phyloP scores from a whole-genome alignment of 2,329 filamentous ascomycete species.

The Bisporella sp. region DNA sequence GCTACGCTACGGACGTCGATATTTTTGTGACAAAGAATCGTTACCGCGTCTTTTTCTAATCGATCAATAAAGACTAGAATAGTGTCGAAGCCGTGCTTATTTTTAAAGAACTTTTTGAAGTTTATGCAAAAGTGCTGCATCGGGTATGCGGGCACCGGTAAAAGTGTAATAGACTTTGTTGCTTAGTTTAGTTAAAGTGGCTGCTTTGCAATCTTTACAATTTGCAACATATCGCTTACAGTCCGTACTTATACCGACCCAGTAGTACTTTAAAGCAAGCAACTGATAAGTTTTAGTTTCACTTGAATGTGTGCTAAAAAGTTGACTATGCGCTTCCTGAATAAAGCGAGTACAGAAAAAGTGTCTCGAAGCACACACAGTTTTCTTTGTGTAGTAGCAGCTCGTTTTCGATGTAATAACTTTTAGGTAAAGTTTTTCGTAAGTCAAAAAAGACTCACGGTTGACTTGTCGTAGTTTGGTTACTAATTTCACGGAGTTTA shows the following conservation, averaged over 20 bases:
- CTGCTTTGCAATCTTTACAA: background rate
- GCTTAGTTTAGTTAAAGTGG: no score
- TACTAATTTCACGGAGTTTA: no score
- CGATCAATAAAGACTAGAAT: slow-evolving; percentile 8
- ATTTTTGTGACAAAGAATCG: slow-evolving; percentile 4
- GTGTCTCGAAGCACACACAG: background rate
- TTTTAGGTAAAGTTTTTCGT: background rate
- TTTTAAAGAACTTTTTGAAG: background rate
- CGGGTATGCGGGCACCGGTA: slow-evolving; percentile 10
- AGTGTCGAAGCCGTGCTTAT: slow-evolving; percentile 1
- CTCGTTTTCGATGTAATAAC: background rate
- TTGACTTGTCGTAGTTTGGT: background rate
- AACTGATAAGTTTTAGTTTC: background rate
- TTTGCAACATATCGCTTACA: background rate
- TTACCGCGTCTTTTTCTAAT: slow-evolving; percentile 1
- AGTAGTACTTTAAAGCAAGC: background rate
- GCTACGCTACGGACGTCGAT: slow-evolving; percentile 2
- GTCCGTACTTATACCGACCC: background rate
- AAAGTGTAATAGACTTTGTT: background rate
- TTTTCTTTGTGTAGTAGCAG: background rate
- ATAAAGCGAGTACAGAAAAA: background rate
- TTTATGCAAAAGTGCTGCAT: slow-evolving; percentile 15
- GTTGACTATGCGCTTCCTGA: background rate
- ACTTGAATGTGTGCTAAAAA: background rate
- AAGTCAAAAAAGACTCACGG: background rate